Evolutionary conservation across 225 moss, liverwort and hornwort species (phyloP).

Genomic region (Physcomitrellopsis africana): DNA sequence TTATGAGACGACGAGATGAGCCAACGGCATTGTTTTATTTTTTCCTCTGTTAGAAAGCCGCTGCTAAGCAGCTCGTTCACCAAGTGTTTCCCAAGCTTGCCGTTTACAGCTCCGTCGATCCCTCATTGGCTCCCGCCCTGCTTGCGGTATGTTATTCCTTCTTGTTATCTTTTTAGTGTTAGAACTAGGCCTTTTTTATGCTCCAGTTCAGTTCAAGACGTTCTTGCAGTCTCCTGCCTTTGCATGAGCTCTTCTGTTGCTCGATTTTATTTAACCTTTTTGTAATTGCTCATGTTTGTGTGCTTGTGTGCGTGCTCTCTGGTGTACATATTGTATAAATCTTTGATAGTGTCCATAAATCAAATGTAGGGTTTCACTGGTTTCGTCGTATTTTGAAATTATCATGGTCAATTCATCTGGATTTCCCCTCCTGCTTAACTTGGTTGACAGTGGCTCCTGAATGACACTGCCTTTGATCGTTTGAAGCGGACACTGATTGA

Average conservation of each 20-base stretch:
- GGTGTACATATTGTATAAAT: slow-evolving; percentile 23
- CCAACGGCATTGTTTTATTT: neutral
- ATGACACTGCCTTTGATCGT: slow-evolving; percentile 28
- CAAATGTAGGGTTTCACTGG: slow-evolving; percentile 12
- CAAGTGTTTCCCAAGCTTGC: slow-evolving; percentile 98
- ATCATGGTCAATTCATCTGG: neutral
- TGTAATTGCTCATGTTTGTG: slow-evolving; percentile 5
- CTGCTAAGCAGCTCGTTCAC: slow-evolving; percentile 87
- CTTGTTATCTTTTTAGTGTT: slow-evolving; percentile 4
- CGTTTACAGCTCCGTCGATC: slow-evolving; percentile 98
- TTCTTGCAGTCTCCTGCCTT: slow-evolving; percentile 11
- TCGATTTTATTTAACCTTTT: slow-evolving; percentile 7
- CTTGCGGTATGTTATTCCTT: slow-evolving; percentile 65
- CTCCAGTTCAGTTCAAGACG: neutral
- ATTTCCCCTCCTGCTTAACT: slow-evolving; percentile 1
- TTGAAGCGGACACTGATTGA: neutral
- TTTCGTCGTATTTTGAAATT: slow-evolving; percentile 1
- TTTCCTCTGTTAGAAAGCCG: slow-evolving; percentile 64
- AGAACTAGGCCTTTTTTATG: slow-evolving; percentile 15
- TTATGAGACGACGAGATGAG: no score
- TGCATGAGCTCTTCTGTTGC: slow-evolving; percentile 24
- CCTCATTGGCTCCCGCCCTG: slow-evolving; percentile 92
- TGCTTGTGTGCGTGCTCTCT: slow-evolving; percentile 13
- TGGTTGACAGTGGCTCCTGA: slow-evolving; percentile 23
- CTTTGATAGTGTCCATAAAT: slow-evolving; percentile 2